Conservation (phyloP, 495 filamentous ascomycete genomes). For the Trichocladium antarcticum region DNA sequence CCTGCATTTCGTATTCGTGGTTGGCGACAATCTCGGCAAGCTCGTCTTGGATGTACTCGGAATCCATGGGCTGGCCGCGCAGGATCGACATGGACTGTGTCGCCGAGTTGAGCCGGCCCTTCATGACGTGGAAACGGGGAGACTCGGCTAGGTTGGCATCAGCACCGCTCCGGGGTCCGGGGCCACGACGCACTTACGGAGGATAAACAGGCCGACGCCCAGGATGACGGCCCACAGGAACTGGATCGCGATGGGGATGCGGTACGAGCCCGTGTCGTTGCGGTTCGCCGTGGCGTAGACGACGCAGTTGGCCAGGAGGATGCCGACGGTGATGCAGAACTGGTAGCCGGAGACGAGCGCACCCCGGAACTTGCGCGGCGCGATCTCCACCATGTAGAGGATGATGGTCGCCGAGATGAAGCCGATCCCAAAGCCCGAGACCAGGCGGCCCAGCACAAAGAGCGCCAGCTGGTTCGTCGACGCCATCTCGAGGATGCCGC, state of each 20-base stretch:
- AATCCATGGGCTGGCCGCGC: slow-evolving; percentile 54
- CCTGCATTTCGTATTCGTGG: slow-evolving; percentile 62
- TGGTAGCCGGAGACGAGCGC: slow-evolving; percentile 67
- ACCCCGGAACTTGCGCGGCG: slow-evolving; percentile 55
- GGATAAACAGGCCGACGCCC: slow-evolving; percentile 47
- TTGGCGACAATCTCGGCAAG: slow-evolving; percentile 72
- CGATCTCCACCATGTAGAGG: slow-evolving; percentile 61
- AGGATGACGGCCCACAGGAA: slow-evolving; percentile 60
- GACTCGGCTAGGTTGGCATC: slow-evolving; percentile 48
- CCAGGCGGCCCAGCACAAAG: slow-evolving; percentile 54
- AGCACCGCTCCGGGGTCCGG: not conserved
- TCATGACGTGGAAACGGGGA: slow-evolving; percentile 69
- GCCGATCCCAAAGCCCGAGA: slow-evolving; percentile 62
- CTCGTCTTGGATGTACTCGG: slow-evolving; percentile 55
- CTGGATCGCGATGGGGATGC: slow-evolving; percentile 60
- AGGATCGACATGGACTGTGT: slow-evolving; percentile 50
- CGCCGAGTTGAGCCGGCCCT: slow-evolving; percentile 52
- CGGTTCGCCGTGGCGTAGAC: slow-evolving; percentile 55
- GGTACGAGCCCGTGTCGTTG: slow-evolving; percentile 55
- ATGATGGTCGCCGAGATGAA: slow-evolving; percentile 63
- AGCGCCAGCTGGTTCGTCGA: slow-evolving; percentile 28
- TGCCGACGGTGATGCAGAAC: slow-evolving; percentile 64
- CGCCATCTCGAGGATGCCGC: slow-evolving; percentile 49
- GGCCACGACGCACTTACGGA: slow-evolving; percentile 27
- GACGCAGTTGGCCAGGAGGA: slow-evolving; percentile 62